phyloP scores from a whole-genome alignment of 192 early-diverging fungal species.

The Entrophospora sp. region DNA sequence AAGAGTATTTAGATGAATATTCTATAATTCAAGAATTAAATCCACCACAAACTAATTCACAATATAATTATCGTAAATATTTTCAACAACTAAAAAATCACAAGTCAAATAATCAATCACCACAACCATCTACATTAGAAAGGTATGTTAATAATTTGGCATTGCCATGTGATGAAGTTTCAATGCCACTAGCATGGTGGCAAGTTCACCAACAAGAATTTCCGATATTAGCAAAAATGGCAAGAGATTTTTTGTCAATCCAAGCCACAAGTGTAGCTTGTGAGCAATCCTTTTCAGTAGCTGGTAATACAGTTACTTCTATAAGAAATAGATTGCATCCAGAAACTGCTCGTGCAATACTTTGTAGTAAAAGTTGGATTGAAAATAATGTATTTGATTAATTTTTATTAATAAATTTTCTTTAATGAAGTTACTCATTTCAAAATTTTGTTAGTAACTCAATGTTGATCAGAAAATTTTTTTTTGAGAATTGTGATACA shows the following conservation, averaged over 20 bases:
- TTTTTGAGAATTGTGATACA: no score
- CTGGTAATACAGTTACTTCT: neutral
- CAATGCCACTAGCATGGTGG: neutral
- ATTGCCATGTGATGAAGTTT: neutral
- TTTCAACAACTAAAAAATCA: neutral
- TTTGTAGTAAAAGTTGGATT: no score
- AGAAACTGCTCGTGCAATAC: neutral
- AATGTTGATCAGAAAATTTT: no score
- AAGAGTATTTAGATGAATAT: neutral
- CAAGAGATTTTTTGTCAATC: conserved; percentile 1
- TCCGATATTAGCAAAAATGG: neutral
- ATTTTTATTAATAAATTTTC: no score
- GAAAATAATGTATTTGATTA: no score
- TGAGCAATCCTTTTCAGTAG: conserved; percentile 5
- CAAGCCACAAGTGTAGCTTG: conserved; percentile 8
- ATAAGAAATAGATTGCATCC: neutral
- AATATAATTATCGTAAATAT: neutral
- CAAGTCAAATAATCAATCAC: neutral
- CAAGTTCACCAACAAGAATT: neutral
- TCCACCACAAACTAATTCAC: neutral
- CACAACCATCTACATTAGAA: neutral
- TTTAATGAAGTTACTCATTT: no score
- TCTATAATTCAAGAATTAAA: neutral
- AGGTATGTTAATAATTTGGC: neutral
- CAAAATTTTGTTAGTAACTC: no score